phyloP scores from a whole-genome alignment of 768 basidiomycete species.

The Hypholoma fasciculare region DNA sequence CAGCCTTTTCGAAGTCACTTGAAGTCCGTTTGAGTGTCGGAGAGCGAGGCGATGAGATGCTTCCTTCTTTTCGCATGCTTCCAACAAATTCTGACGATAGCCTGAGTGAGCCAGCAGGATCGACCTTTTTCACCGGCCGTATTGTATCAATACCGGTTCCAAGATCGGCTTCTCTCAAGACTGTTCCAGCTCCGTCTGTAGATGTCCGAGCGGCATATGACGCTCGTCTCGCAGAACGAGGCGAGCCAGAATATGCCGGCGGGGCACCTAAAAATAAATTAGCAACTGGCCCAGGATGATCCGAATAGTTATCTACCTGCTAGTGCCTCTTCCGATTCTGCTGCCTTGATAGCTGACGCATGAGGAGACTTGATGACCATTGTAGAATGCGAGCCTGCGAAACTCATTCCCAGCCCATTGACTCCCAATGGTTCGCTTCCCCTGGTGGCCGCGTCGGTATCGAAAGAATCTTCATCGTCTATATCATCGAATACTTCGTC shows the following conservation, averaged over 20 bases:
- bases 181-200: conserved; percentile 62
- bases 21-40: conserved; percentile 45
- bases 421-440: conserved; percentile 54
- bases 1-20: conserved; percentile 66
- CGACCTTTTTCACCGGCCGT: conserved; percentile 90
- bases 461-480: conserved; percentile 48
- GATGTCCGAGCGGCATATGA: conserved; percentile 79
- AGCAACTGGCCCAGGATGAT: conserved; percentile 15
- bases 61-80: conserved; percentile 59
- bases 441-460: conserved; percentile 63
- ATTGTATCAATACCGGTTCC: conserved; percentile 90
- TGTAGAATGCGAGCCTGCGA: conserved; percentile 66
- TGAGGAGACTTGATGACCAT: conserved; percentile 60
- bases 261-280: conserved; percentile 47
- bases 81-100: conserved; percentile 84
- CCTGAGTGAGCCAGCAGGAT: conserved; percentile 72
- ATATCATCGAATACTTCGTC: conserved; percentile 48
- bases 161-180: conserved; percentile 80
- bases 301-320: conserved; percentile 37
- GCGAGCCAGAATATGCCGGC: conserved; percentile 72
- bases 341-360: conserved; percentile 41
- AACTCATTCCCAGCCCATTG: conserved; percentile 47
- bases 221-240: conserved; percentile 63
- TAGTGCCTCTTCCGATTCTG: conserved; percentile 39
- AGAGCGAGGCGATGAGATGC: conserved; percentile 49